phyloP scores from a whole-genome alignment of 169 alveolate genomes.

The Cryptosporidium meleagridis region DNA sequence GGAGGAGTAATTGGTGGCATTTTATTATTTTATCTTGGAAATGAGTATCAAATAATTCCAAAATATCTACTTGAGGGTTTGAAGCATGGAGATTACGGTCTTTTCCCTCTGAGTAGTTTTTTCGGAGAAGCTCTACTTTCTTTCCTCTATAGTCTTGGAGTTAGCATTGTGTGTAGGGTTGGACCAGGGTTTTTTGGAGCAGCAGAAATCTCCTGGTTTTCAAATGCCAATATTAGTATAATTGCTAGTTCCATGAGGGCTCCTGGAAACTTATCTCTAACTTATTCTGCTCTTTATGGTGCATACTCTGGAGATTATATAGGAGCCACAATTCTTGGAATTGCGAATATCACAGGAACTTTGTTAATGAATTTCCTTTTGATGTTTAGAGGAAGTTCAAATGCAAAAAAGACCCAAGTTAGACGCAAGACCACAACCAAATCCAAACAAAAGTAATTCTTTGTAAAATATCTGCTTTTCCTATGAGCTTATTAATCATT shows the following conservation, averaged over 20 bases:
- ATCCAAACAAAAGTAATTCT: slow-evolving; percentile 17
- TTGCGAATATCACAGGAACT: slow-evolving; percentile 68
- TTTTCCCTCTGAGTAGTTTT: slow-evolving; percentile 51
- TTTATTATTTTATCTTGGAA: slow-evolving; percentile 29
- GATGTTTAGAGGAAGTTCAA: not conserved
- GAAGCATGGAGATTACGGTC: not conserved
- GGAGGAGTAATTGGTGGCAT: slow-evolving; percentile 65
- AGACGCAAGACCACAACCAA: slow-evolving; percentile 9
- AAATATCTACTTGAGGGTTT: slow-evolving; percentile 20
- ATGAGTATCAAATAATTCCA: slow-evolving; percentile 21
- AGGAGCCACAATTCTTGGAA: slow-evolving; percentile 55
- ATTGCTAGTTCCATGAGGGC: slow-evolving; percentile 48
- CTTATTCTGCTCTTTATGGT: slow-evolving; percentile 70
- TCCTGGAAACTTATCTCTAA: slow-evolving; percentile 58
- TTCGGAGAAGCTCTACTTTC: slow-evolving; percentile 59
- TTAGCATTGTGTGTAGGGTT: slow-evolving; percentile 65
- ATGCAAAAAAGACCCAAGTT: not conserved
- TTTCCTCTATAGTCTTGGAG: slow-evolving; percentile 68
- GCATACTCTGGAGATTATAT: slow-evolving; percentile 57
- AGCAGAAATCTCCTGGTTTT: slow-evolving; percentile 71
- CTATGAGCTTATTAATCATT: not conserved
- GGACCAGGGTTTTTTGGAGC: slow-evolving; percentile 69
- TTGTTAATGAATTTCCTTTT: slow-evolving; percentile 21
- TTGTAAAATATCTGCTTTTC: not conserved
- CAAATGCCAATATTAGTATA: slow-evolving; percentile 51